A percentile compares a stretch with the other conserved stretches of the same genome.
Conservation (phyloP, 345 rosid genomes). For the Pistacia atlantica region DNA sequence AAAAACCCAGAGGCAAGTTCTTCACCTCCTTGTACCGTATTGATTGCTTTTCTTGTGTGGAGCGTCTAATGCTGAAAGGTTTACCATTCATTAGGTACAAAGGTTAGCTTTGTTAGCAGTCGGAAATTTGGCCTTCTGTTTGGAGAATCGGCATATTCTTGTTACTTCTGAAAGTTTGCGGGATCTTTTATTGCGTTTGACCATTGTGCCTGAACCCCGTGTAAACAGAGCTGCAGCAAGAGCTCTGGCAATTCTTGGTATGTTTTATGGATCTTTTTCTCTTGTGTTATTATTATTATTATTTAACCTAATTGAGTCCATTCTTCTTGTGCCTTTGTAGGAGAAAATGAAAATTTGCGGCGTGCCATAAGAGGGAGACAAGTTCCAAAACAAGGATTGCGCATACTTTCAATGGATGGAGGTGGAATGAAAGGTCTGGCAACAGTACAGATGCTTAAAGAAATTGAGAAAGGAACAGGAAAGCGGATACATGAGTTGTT, state of each 20-base stretch:
- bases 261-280: conserved; percentile 25
- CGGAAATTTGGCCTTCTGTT: conserved; percentile 93
- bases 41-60: conserved; percentile 16
- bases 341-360: conserved; percentile 92
- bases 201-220: conserved; percentile 75
- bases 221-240: conserved; percentile 98
- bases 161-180: conserved; percentile 94
- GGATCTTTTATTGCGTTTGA: conserved; percentile 83
- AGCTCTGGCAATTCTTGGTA: conserved; percentile 97
- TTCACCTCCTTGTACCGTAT: not conserved
- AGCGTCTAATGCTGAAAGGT: conserved; percentile 21
- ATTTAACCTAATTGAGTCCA: conserved; percentile 6
- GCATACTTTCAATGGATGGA: conserved; percentile 98
- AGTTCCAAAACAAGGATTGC: conserved; percentile 88
- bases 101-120: conserved; percentile 82
- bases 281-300: not conserved
- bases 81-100: conserved; percentile 70
- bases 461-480: conserved; percentile 95
- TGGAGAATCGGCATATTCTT: conserved; percentile 88
- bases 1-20: conserved; percentile 78
- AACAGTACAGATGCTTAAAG: conserved; percentile 95
- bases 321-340: conserved; percentile 41
- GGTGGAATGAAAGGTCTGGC: conserved; percentile 99
- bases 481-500: conserved; percentile 95
- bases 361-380: conserved; percentile 92